These are phyloP conservation scores for Pythium grandisporangium DNA, from an alignment of 352 stramenopile species.

Conservation along the genomic window DNA sequence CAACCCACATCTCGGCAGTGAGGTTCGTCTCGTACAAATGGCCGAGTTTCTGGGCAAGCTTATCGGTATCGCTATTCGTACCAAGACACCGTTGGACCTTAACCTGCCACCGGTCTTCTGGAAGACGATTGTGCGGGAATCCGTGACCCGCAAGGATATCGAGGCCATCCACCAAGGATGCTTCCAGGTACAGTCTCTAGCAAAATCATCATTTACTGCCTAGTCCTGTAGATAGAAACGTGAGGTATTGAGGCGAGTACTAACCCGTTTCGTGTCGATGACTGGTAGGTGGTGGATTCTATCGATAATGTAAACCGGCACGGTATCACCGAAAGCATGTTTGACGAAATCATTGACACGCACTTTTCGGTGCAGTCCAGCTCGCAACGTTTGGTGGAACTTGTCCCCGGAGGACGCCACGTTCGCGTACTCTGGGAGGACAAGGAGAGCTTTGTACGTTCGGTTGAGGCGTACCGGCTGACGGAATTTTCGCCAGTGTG, in stretches of 20 bases:
- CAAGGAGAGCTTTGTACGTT: conserved; percentile 69
- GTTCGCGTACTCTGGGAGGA: conserved; percentile 89
- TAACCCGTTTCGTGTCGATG: conserved; percentile 5
- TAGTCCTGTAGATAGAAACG: neutral
- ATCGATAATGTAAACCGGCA: conserved; percentile 76
- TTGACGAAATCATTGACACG: conserved; percentile 88
- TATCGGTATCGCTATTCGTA: conserved; percentile 89
- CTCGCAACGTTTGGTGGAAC: conserved; percentile 62
- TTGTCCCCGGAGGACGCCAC: conserved; percentile 67
- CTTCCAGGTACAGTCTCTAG: conserved; percentile 35
- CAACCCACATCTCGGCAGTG: conserved; percentile 44
- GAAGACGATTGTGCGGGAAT: conserved; percentile 87
- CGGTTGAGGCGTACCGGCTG: conserved; percentile 72
- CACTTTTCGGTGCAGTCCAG: conserved; percentile 86
- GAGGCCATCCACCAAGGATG: conserved; percentile 75
- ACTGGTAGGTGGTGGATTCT: conserved; percentile 71
- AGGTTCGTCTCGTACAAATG: conserved; percentile 71
- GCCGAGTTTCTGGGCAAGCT: conserved; percentile 93
- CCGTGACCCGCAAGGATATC: conserved; percentile 70
- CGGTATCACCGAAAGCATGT: conserved; percentile 77
- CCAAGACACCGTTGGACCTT: conserved; percentile 89
- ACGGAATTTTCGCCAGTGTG: conserved; percentile 75
- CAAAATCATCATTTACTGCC: no score
- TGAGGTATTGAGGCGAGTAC: no score
- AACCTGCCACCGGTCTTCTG: conserved; percentile 89